Evolutionary conservation across 352 stramenopile species (phyloP).

Genomic region (Globisporangium ultimum): DNA sequence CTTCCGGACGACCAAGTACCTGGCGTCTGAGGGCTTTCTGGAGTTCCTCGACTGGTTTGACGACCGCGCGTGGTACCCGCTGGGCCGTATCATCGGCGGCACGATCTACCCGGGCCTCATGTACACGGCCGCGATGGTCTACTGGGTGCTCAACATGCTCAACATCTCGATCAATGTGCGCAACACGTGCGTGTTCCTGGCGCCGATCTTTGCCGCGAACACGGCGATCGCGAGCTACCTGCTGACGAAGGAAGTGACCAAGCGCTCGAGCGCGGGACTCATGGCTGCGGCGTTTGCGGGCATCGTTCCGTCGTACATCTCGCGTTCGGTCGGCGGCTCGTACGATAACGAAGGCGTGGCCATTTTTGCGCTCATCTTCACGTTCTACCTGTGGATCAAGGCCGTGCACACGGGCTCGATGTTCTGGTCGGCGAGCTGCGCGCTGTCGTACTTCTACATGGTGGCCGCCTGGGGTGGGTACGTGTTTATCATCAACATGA

Average conservation of each 20-base stretch:
- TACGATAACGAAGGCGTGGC: slow-evolving; percentile 99
- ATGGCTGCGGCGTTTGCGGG: slow-evolving; percentile 94
- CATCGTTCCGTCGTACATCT: slow-evolving; percentile 97
- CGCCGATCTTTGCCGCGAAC: slow-evolving; percentile 88
- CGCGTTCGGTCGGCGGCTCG: slow-evolving; percentile 94
- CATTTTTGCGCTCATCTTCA: slow-evolving; percentile 96
- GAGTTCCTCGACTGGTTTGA: slow-evolving; percentile 99
- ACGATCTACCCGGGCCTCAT: slow-evolving; percentile 94
- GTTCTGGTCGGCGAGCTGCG: slow-evolving; percentile 74
- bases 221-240: slow-evolving; percentile 88
- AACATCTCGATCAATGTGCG: slow-evolving; percentile 92
- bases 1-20: slow-evolving; percentile 97
- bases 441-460: slow-evolving; percentile 97
- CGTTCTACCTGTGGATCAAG: slow-evolving; percentile 97
- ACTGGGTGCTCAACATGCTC: slow-evolving; percentile 88
- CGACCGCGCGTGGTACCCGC: slow-evolving; percentile 92
- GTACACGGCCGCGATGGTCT: slow-evolving; percentile 86
- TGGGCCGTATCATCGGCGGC: slow-evolving; percentile 90
- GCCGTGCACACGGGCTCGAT: slow-evolving; percentile 90
- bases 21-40: slow-evolving; percentile 92
- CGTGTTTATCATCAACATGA: slow-evolving; percentile 99
- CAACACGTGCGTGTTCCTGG: slow-evolving; percentile 92
- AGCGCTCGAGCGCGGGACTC: slow-evolving; percentile 84
- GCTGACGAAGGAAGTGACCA: slow-evolving; percentile 89
- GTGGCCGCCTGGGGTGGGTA: slow-evolving; percentile 96